Evolutionary conservation across 495 filamentous ascomycete species (phyloP).

Genomic region (Podospora fimiseda): DNA sequence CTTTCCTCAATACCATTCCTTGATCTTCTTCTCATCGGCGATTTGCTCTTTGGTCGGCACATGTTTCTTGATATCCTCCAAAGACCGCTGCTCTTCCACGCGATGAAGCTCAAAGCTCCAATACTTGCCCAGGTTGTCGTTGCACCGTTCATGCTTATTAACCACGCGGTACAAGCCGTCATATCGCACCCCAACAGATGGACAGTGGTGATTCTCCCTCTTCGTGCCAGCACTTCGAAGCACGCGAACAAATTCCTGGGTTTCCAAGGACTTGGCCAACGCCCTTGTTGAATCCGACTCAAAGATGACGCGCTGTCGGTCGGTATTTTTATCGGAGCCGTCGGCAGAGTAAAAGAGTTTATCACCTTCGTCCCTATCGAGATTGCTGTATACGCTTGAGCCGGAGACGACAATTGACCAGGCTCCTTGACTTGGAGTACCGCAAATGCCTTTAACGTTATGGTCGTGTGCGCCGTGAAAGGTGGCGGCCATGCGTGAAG

Average conservation of each 20-base stretch:
- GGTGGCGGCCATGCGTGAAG: slow-evolving; percentile 40
- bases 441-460: slow-evolving; percentile 40
- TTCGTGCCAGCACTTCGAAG: slow-evolving; percentile 30
- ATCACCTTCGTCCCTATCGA: slow-evolving; percentile 41
- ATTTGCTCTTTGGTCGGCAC: background rate
- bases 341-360: slow-evolving; percentile 43
- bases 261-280: slow-evolving; percentile 27
- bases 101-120: background rate
- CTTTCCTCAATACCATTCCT: background rate
- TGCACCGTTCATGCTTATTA: background rate
- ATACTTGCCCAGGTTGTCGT: background rate
- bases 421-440: slow-evolving; percentile 31
- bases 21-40: background rate
- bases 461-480: slow-evolving; percentile 47
- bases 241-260: slow-evolving; percentile 37
- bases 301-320: slow-evolving; percentile 9
- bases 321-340: slow-evolving; percentile 23
- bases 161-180: slow-evolving; percentile 51
- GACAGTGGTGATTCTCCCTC: slow-evolving; percentile 20
- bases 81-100: background rate
- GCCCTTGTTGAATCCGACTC: slow-evolving; percentile 29
- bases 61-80: background rate
- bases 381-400: slow-evolving; percentile 35
- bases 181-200: slow-evolving; percentile 42
- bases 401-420: slow-evolving; percentile 41